Evolutionary conservation across 2,329 filamentous ascomycete genomes (phyloP).

Genomic region (Trichophyton benhamiae): DNA sequence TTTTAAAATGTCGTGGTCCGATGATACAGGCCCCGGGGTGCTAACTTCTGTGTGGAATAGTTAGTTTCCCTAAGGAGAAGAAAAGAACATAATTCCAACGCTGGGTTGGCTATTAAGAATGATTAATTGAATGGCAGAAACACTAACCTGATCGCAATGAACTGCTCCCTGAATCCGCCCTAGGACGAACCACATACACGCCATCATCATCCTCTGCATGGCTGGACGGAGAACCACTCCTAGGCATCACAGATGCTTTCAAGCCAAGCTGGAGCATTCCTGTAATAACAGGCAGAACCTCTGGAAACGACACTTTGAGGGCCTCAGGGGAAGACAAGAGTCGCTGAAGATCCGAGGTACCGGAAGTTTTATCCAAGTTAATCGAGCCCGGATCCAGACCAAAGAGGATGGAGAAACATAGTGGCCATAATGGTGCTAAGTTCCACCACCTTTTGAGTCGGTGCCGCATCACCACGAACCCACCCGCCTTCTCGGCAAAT

Average conservation of each 20-base stretch:
- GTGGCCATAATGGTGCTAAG: constrained; percentile 69
- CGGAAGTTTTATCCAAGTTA: constrained; percentile 60
- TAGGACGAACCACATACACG: not conserved
- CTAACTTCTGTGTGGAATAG: not conserved
- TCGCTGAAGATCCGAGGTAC: constrained; percentile 60
- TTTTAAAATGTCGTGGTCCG: constrained; percentile 43
- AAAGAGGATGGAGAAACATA: constrained; percentile 80
- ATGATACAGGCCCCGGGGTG: not conserved
- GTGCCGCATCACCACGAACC: constrained; percentile 74
- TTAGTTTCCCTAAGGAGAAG: not conserved
- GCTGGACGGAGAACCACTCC: constrained; percentile 27
- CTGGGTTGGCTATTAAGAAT: no score
- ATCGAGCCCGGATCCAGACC: constrained; percentile 65
- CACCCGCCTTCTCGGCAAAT: constrained; percentile 74
- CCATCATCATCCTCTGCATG: constrained; percentile 6
- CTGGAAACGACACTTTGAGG: constrained; percentile 58
- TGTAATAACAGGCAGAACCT: constrained; percentile 66
- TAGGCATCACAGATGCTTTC: constrained; percentile 49
- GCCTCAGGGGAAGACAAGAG: constrained; percentile 51
- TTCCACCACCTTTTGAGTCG: constrained; percentile 82
- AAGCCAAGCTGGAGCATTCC: constrained; percentile 80
- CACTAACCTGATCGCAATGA: constrained; percentile 2
- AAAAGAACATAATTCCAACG: not conserved
- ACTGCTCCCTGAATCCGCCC: not conserved
- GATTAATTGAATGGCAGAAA: not conserved